phyloP scores from a whole-genome alignment of 148 eudicot genomes.

The Tetragonia tetragonoides region DNA sequence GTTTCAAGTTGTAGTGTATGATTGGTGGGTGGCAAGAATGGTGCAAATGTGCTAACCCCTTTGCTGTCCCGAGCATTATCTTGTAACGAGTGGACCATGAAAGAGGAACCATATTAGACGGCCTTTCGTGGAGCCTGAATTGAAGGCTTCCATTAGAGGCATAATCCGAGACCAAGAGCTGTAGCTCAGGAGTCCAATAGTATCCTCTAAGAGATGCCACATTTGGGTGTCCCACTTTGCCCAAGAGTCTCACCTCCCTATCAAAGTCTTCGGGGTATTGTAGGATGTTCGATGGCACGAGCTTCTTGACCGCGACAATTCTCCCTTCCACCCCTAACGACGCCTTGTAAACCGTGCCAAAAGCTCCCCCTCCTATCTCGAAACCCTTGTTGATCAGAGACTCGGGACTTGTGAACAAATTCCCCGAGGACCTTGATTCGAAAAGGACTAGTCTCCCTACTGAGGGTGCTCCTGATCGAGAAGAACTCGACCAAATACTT shows the following conservation, averaged over 20 bases:
- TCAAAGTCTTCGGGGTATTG: constrained; percentile 80
- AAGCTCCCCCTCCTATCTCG: constrained; percentile 69
- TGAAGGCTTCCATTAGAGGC: constrained; percentile 67
- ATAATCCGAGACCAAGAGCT: constrained; percentile 76
- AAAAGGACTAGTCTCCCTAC: constrained; percentile 72
- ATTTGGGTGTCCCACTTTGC: constrained; percentile 72
- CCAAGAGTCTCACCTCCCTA: constrained; percentile 66
- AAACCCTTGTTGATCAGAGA: constrained; percentile 55
- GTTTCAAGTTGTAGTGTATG: constrained; percentile 86
- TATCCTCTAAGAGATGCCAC: constrained; percentile 69
- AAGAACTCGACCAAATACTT: constrained; percentile 77
- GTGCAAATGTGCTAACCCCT: constrained; percentile 84
- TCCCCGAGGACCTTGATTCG: constrained; percentile 56
- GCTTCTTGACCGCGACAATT: constrained; percentile 67
- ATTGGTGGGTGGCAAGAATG: constrained; percentile 79
- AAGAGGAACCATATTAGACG: constrained; percentile 49
- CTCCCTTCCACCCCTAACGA: constrained; percentile 51
- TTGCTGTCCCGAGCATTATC: constrained; percentile 76
- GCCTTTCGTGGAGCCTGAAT: constrained; percentile 54
- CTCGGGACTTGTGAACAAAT: constrained; percentile 56
- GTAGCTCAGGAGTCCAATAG: constrained; percentile 86
- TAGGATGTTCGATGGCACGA: constrained; percentile 52
- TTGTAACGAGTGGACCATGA: constrained; percentile 69
- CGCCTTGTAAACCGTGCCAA: constrained; percentile 78
- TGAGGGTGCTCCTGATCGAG: constrained; percentile 56